Percentiles rank a stretch among this genome's conserved stretches.
Evolutionary conservation across 257 asterid species (phyloP).

Genomic region (Orobanche coerulescens): DNA sequence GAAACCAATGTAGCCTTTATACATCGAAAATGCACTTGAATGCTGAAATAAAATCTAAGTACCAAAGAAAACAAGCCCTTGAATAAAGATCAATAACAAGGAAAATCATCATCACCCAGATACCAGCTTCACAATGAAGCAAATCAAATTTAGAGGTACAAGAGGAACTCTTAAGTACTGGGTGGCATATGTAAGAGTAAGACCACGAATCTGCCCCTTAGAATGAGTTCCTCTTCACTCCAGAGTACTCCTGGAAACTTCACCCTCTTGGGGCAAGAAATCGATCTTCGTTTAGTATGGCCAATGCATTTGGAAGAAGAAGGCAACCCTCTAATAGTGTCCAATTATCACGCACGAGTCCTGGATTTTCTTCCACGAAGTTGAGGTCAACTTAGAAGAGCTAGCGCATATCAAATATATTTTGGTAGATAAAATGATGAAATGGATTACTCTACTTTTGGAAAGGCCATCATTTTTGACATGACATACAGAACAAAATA

Average conservation of each 20-base stretch:
- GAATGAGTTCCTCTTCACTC: conserved; percentile 68
- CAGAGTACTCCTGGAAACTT: conserved; percentile 93
- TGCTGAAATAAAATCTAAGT: background rate
- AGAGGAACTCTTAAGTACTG: conserved; percentile 81
- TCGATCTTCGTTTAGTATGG: conserved; percentile 84
- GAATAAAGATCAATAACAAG: background rate
- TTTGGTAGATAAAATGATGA: too few relatives aligned
- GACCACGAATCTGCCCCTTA: conserved; percentile 93
- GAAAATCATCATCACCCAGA: conserved; percentile 54
- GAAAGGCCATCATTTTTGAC: too few relatives aligned
- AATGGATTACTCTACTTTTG: too few relatives aligned
- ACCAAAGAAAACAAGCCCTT: conserved; percentile 22
- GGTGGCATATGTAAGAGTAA: conserved; percentile 71
- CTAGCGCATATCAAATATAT: too few relatives aligned
- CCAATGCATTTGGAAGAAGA: conserved; percentile 87
- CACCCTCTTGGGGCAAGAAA: conserved; percentile 90
- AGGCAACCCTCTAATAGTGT: conserved; percentile 80
- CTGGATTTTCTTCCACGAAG: too few relatives aligned
- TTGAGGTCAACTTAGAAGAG: too few relatives aligned
- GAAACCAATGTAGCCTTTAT: background rate
- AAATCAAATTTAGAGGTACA: conserved; percentile 63
- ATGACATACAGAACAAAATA: too few relatives aligned
- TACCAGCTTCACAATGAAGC: conserved; percentile 71
- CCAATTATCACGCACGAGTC: too few relatives aligned
- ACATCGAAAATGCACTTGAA: background rate